phyloP scores from a whole-genome alignment of 352 stramenopile genomes.

The Phytopythium oedochilum region DNA sequence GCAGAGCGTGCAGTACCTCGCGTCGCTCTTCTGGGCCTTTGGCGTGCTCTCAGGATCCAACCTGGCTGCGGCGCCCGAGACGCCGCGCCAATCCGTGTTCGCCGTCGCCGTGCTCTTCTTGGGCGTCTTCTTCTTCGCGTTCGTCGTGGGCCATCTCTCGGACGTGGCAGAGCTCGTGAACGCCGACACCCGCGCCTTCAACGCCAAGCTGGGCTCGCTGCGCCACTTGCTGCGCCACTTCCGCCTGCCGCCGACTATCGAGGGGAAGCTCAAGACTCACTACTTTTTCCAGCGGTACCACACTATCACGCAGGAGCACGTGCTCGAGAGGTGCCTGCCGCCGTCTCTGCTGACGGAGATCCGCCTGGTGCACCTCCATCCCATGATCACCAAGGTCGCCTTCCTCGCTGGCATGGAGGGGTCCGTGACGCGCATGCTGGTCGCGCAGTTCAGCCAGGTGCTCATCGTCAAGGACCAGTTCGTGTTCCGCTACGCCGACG shows the following conservation, averaged over 20 bases:
- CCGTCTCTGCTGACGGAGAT: slow-evolving; percentile 53
- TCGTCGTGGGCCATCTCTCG: slow-evolving; percentile 52
- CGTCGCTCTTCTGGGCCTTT: slow-evolving; percentile 52
- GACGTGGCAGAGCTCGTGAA: slow-evolving; percentile 53
- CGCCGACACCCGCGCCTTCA: slow-evolving; percentile 50
- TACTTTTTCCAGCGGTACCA: slow-evolving; percentile 64
- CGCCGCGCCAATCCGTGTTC: slow-evolving; percentile 34
- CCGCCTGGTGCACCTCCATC: slow-evolving; percentile 43
- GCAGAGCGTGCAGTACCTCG: slow-evolving; percentile 25
- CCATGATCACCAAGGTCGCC: slow-evolving; percentile 52
- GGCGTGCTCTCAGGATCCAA: slow-evolving; percentile 50
- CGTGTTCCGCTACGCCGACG: slow-evolving; percentile 36
- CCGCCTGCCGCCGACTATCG: slow-evolving; percentile 27
- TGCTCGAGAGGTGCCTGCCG: slow-evolving; percentile 41
- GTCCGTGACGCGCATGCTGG: slow-evolving; percentile 47
- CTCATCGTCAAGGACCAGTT: slow-evolving; percentile 43
- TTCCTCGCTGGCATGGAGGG: slow-evolving; percentile 48
- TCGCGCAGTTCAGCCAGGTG: slow-evolving; percentile 43
- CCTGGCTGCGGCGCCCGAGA: slow-evolving; percentile 34
- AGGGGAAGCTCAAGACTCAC: slow-evolving; percentile 60
- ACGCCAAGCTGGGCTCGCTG: slow-evolving; percentile 45
- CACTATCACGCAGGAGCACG: slow-evolving; percentile 53
- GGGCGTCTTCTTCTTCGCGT: slow-evolving; percentile 46
- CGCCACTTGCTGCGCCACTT: slow-evolving; percentile 55
- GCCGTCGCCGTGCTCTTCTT: slow-evolving; percentile 33